Percentiles rank a stretch among this genome's conserved stretches.
Evolutionary conservation across 163 green algal species (phyloP).

Genomic region (Coccomyxa subellipsoidea): DNA sequence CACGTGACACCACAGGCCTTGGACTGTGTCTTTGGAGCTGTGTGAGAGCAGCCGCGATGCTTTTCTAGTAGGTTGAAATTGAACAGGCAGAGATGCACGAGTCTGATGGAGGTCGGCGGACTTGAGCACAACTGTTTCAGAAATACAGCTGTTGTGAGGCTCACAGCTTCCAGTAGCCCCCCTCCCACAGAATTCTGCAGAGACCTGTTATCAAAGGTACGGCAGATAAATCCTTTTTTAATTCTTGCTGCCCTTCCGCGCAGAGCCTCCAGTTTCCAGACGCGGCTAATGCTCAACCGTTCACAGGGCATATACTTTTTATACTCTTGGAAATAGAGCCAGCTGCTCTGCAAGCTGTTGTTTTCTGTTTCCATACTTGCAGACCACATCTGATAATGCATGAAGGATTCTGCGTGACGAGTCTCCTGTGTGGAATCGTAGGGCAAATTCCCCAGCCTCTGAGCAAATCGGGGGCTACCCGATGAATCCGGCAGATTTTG

Average conservation of each 20-base stretch:
- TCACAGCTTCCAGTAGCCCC: neutral
- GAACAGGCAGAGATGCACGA: neutral
- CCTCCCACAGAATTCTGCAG: neutral
- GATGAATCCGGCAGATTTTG: slow-evolving; percentile 15
- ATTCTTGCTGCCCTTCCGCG: neutral
- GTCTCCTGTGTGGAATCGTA: neutral
- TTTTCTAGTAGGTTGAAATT: neutral
- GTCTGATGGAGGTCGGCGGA: neutral
- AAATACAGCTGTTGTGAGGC: neutral
- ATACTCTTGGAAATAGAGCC: no score
- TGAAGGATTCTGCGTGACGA: neutral
- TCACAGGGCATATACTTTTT: neutral
- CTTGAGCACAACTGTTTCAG: neutral
- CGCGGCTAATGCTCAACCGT: neutral
- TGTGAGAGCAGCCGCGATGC: neutral
- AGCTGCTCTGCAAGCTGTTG: no score
- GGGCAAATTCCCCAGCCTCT: no score
- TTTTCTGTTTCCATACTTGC: no score
- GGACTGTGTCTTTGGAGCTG: neutral
- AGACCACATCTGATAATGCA: neutral
- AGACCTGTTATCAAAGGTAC: neutral
- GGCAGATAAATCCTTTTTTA: neutral
- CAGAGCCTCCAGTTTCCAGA: neutral
- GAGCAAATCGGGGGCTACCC: no score
- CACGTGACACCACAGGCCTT: neutral